Evolutionary conservation across 257 asterid genomes (phyloP).

Genomic region (Hygrophila difformis): DNA sequence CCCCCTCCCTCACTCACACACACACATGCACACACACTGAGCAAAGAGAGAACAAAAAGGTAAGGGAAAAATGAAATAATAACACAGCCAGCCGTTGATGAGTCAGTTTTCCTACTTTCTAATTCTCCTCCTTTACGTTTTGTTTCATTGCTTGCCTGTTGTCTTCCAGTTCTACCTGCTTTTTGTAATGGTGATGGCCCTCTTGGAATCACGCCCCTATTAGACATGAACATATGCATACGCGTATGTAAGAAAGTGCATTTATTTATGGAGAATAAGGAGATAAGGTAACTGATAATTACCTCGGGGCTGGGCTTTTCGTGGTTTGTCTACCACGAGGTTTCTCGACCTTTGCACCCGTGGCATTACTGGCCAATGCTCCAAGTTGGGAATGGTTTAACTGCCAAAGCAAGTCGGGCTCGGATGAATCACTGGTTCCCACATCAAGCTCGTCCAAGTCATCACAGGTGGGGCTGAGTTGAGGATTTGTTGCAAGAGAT

Average conservation of each 20-base stretch:
- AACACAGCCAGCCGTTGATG: no score
- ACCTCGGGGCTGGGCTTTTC: slow-evolving; percentile 74
- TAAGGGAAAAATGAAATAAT: no score
- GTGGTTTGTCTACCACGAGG: slow-evolving; percentile 31
- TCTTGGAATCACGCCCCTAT: slow-evolving; percentile 57
- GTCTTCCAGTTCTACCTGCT: slow-evolving; percentile 28
- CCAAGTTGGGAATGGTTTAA: slow-evolving; percentile 52
- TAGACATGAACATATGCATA: no score
- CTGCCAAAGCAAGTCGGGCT: slow-evolving; percentile 87
- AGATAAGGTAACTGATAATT: neutral
- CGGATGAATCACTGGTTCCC: slow-evolving; percentile 83
- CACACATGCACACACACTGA: no score
- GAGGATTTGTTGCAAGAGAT: slow-evolving; percentile 32
- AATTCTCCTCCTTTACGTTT: slow-evolving; percentile 55
- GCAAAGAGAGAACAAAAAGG: no score
- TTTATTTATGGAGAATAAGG: neutral
- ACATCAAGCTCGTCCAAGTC: slow-evolving; percentile 80
- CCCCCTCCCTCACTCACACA: no score
- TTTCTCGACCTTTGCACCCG: slow-evolving; percentile 44
- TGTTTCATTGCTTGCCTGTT: slow-evolving; percentile 30
- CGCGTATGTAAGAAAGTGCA: neutral
- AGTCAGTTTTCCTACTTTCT: slow-evolving; percentile 64
- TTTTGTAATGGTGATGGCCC: slow-evolving; percentile 63
- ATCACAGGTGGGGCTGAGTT: no score
- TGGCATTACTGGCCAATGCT: slow-evolving; percentile 38